A percentile compares a stretch with the other conserved stretches of the same genome.
Conservation (phyloP, 306 rosid genomes). For the Dryas drummondii region DNA sequence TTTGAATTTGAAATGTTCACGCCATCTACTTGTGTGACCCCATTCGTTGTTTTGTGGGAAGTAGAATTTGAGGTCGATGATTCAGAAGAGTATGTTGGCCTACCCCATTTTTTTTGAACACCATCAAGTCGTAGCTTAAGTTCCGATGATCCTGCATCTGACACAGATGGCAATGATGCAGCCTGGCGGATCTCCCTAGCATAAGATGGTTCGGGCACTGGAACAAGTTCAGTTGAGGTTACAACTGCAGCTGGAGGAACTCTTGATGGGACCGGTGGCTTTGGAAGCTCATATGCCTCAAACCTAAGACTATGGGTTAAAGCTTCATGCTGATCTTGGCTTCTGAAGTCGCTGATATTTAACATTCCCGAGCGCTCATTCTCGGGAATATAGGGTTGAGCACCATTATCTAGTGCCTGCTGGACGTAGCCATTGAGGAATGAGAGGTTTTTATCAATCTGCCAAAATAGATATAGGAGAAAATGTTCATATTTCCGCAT, state of each 20-base stretch:
- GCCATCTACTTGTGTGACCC: slow-evolving; percentile 48
- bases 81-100: slow-evolving; percentile 49
- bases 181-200: slow-evolving; percentile 54
- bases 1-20: slow-evolving; percentile 43
- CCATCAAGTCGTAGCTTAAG: slow-evolving; percentile 82
- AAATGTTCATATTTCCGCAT: slow-evolving; percentile 3
- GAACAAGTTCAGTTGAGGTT: slow-evolving; percentile 62
- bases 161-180: slow-evolving; percentile 43
- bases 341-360: slow-evolving; percentile 46
- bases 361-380: slow-evolving; percentile 51
- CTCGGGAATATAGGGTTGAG: slow-evolving; percentile 77
- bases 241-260: slow-evolving; percentile 41
- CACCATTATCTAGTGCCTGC: slow-evolving; percentile 66
- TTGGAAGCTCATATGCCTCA: slow-evolving; percentile 83
- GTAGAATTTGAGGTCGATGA: slow-evolving; percentile 43
- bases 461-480: slow-evolving; percentile 24
- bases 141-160: slow-evolving; percentile 56
- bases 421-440: slow-evolving; percentile 66
- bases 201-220: slow-evolving; percentile 60
- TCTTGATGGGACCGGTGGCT: slow-evolving; percentile 52
- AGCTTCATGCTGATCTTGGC: slow-evolving; percentile 61
- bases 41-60: slow-evolving; percentile 58
- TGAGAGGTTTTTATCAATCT: slow-evolving; percentile 67
- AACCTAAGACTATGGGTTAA: slow-evolving; percentile 65
- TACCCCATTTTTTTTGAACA: slow-evolving; percentile 88